phyloP scores from a whole-genome alignment of 2,329 filamentous ascomycete species.

The Cladorrhinum sp. region DNA sequence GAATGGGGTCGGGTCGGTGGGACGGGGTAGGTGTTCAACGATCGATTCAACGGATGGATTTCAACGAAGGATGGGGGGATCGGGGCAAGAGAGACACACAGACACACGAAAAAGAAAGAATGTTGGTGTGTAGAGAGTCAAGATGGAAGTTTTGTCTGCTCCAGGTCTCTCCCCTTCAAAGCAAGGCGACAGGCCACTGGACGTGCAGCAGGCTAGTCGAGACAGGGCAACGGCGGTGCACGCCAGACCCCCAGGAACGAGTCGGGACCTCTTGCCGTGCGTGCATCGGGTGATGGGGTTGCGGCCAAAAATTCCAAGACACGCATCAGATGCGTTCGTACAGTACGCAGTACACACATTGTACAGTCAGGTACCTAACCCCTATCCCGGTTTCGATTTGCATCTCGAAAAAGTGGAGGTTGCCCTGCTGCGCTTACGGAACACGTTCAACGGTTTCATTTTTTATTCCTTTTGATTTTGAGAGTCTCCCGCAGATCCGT shows the following conservation, averaged over 20 bases:
- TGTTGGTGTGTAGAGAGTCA: slow-evolving; percentile 15
- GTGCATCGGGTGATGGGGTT: slow-evolving; percentile 17
- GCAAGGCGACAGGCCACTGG: background rate
- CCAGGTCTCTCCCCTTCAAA: background rate
- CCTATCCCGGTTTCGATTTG: background rate
- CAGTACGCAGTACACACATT: background rate
- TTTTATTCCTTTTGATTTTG: background rate
- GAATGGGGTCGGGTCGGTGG: slow-evolving; percentile 5
- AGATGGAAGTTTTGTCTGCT: slow-evolving; percentile 11
- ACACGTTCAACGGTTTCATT: background rate
- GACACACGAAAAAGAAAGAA: slow-evolving; percentile 20
- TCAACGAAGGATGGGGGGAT: background rate
- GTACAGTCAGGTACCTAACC: background rate
- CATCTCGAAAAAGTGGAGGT: background rate
- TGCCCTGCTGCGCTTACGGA: too few species aligned
- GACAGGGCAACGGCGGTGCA: slow-evolving; percentile 23
- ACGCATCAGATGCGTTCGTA: slow-evolving; percentile 4
- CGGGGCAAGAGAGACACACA: background rate
- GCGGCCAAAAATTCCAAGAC: slow-evolving; percentile 25
- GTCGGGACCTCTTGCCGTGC: slow-evolving; percentile 21
- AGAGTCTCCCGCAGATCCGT: too few species aligned
- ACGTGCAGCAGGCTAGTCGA: slow-evolving; percentile 9
- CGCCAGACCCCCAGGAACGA: slow-evolving; percentile 22
- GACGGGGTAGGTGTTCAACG: background rate
- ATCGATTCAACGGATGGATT: background rate